A percentile compares a stretch with the other conserved stretches of the same genome.
Conservation (phyloP, 225 moss, liverwort and hornwort species). For the Lunularia cruciata region DNA sequence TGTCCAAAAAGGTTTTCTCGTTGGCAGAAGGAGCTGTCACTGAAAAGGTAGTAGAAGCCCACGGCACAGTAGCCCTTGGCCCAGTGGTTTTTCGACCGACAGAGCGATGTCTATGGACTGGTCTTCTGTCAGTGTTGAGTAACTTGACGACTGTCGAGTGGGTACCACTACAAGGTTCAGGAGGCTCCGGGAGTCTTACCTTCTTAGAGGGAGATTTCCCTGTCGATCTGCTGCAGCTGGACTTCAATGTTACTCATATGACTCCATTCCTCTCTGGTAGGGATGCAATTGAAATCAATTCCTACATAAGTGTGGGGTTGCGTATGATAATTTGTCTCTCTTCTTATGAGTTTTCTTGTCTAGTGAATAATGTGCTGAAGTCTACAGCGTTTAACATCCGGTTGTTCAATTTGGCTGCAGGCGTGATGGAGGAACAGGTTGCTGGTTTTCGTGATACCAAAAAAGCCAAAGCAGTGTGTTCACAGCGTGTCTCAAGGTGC, state of each 20-base stretch:
- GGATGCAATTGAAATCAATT: neutral
- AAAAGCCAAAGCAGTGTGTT: conserved; percentile 30
- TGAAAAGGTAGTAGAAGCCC: conserved; percentile 38
- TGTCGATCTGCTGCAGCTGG: conserved; percentile 33
- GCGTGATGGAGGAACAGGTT: conserved; percentile 27
- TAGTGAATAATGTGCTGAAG: neutral
- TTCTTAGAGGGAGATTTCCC: conserved; percentile 43
- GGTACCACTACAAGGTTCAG: conserved; percentile 42
- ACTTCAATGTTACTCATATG: conserved; percentile 30
- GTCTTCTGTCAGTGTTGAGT: conserved; percentile 41
- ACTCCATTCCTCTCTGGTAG: conserved; percentile 31
- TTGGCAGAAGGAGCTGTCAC: conserved; percentile 33
- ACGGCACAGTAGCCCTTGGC: conserved; percentile 35
- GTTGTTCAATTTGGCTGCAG: conserved; percentile 19
- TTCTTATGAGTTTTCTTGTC: neutral
- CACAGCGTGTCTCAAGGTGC: conserved; percentile 34
- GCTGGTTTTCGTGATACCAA: conserved; percentile 30
- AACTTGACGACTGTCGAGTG: conserved; percentile 49
- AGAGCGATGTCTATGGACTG: conserved; percentile 38
- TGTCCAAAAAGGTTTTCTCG: conserved; percentile 29
- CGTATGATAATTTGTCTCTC: no score
- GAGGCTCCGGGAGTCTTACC: conserved; percentile 44
- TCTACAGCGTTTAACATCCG: conserved; percentile 6
- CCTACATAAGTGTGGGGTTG: neutral
- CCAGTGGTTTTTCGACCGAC: conserved; percentile 44